A percentile compares a stretch with the other conserved stretches of the same genome.
Conservation (phyloP, 2,329 filamentous ascomycete genomes). For the Ophiocordyceps australis region DNA sequence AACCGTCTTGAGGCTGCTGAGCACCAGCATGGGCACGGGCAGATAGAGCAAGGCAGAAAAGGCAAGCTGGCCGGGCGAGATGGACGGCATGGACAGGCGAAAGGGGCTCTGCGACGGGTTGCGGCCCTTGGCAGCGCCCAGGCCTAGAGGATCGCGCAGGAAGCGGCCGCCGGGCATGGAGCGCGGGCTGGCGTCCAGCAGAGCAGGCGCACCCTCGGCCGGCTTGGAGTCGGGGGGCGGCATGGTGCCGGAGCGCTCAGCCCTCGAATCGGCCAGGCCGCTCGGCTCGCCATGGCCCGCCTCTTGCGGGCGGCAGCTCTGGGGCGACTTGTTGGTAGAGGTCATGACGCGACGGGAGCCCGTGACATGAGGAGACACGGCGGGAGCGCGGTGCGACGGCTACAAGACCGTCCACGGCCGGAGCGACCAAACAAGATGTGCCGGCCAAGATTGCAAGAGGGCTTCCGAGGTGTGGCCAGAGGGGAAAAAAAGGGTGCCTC, state of each 20-base stretch:
- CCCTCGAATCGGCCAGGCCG: slow-evolving; percentile 2
- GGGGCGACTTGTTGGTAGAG: slow-evolving; percentile 11
- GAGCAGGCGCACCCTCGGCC: neutral
- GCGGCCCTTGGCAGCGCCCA: slow-evolving; percentile 7
- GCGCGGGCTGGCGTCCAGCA: slow-evolving; percentile 8
- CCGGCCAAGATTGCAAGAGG: too few species aligned
- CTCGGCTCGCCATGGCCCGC: too few species aligned
- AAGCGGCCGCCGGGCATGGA: slow-evolving; percentile 13
- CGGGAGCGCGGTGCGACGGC: neutral
- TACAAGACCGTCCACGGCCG: neutral
- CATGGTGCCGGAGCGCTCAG: slow-evolving; percentile 3
- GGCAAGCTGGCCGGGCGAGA: slow-evolving; percentile 35
- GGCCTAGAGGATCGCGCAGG: slow-evolving; percentile 12
- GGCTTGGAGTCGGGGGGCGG: neutral
- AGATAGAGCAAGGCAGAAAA: slow-evolving; percentile 57
- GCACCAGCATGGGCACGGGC: slow-evolving; percentile 51
- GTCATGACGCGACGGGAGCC: slow-evolving; percentile 12
- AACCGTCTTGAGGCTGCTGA: slow-evolving; percentile 51
- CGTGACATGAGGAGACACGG: slow-evolving; percentile 8
- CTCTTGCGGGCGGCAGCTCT: slow-evolving; percentile 11
- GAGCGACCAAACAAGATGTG: neutral
- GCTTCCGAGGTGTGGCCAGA: too few species aligned
- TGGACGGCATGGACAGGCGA: slow-evolving; percentile 23
- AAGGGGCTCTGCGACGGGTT: slow-evolving; percentile 18
- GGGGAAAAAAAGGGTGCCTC: neutral